Evolutionary conservation across 1,284 basidiomycete genomes (phyloP), one percentile per base, ranked within the genome.

Genomic region (Ceratobasidium sp.): DNA sequence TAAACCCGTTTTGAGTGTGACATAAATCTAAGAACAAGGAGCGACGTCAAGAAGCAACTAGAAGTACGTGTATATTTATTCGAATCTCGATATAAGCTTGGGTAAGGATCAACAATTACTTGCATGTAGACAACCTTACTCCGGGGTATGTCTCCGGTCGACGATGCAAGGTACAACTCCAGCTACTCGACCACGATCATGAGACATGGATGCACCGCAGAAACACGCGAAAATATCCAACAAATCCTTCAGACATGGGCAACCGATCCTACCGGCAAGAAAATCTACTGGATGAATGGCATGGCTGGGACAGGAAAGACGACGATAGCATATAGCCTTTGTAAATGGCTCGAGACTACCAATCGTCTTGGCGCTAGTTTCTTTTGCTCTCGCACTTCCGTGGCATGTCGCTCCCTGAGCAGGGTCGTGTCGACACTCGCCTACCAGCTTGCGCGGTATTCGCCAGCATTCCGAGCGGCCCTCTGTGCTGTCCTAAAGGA

Each of bases 201-300:
- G n/a, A 42, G 58, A 8, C 46, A 29, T 19, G 16, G 44, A 36
- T 60, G 58, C 23, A 60, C 58, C 1, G 27, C 44, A 8, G 29
- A 23, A 2, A 60, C 58, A 19, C 58, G 58, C 16, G 58, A 29
- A 11, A 6, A 21, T 2, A 8, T 60, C 14, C 46, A 44, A 2
- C 27, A 30, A 27, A 19, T n/a, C 16, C 23, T 50, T 27, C 58
- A 33, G 21, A 21, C n/a, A 5, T 60, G 58, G 58, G 29, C 29
- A 30, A 6, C 30, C 14, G 9, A 49, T 4, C 8, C 25, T 23
- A 19, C 14, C 5, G 14, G 44, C 9, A 11, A 42, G 2, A 49
- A 49, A 39, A 36, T 62, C 30, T 33, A 49, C 30, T 60, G 58
- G 58, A n/a, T 60, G 44, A 44, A 58, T 41, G 56, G 56, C 56